phyloP scores from a whole-genome alignment of 805 yeast species.

The Cephaloascus albidus region DNA sequence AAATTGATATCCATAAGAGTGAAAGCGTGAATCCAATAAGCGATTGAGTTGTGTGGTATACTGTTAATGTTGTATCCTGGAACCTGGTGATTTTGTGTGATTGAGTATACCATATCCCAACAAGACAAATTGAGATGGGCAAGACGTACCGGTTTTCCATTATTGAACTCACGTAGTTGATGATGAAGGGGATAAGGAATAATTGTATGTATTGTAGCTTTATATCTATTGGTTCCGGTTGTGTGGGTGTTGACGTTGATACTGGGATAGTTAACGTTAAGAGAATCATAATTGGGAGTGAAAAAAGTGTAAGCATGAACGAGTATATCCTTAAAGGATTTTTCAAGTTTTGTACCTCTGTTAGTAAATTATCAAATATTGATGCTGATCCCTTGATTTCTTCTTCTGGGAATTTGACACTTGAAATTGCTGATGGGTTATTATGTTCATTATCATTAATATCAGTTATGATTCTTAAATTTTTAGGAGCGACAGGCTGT shows the following conservation, averaged over 20 bases:
- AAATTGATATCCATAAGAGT: constrained; percentile 14
- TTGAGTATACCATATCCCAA: background rate
- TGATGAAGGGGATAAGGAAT: constrained; percentile 8
- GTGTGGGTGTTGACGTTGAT: constrained; percentile 8
- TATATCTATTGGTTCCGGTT: constrained; percentile 5
- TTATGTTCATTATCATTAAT: no score
- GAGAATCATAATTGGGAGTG: constrained; percentile 12
- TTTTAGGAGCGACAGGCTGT: background rate
- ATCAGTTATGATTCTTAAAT: background rate
- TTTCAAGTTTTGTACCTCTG: background rate
- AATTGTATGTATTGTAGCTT: constrained; percentile 11
- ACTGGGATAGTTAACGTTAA: constrained; percentile 16
- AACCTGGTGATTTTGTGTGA: no score
- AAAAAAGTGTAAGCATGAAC: constrained; percentile 1
- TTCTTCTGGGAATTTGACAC: background rate
- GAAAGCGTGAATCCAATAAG: constrained; percentile 17
- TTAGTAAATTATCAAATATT: no score
- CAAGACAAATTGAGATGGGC: background rate
- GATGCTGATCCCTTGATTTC: background rate
- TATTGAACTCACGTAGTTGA: background rate
- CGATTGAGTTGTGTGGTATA: no score
- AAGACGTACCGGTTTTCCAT: background rate
- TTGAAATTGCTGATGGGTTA: background rate
- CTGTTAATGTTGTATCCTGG: no score
- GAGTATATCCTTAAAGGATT: background rate